Evolutionary conservation across 495 filamentous ascomycete genomes (phyloP).

Genomic region (Jackrogersella multiformis): DNA sequence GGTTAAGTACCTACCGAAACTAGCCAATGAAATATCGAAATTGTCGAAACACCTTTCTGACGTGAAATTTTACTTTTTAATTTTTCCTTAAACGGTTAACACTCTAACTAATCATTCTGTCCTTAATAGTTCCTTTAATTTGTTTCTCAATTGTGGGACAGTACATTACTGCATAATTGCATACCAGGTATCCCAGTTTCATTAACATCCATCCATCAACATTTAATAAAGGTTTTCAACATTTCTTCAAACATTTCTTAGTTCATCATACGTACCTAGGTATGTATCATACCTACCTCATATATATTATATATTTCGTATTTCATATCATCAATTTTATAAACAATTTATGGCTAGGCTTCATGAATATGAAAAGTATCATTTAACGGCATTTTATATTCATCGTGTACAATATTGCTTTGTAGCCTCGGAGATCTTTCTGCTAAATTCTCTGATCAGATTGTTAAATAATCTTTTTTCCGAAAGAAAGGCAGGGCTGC

Average conservation of each 20-base stretch:
- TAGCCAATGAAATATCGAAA: constrained; percentile 4
- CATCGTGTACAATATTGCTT: background rate
- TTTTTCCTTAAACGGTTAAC: constrained; percentile 24
- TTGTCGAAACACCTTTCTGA: constrained; percentile 21
- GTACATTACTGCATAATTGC: background rate
- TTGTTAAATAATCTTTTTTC: constrained; percentile 8
- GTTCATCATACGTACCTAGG: too few species aligned
- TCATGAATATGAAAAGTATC: too few species aligned
- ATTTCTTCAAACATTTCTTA: too few species aligned
- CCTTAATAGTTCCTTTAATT: constrained; percentile 1
- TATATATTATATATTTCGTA: too few species aligned
- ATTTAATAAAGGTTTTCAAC: too few species aligned
- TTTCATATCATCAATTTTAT: too few species aligned
- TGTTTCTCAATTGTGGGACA: constrained; percentile 26
- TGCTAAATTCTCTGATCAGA: background rate
- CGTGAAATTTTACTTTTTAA: constrained; percentile 31
- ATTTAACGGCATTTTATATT: too few species aligned
- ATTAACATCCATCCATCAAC: background rate
- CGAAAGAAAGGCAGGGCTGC: constrained; percentile 13
- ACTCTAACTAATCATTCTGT: constrained; percentile 16
- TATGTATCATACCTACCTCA: too few species aligned
- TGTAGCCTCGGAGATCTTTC: background rate
- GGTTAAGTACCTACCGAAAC: too few species aligned
- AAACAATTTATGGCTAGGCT: too few species aligned
- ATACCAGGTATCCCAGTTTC: background rate